Evolutionary conservation across 208 protist genomes (phyloP), one percentile per base, ranked within the genome.

Genomic region (Wallacemonas sp.): DNA sequence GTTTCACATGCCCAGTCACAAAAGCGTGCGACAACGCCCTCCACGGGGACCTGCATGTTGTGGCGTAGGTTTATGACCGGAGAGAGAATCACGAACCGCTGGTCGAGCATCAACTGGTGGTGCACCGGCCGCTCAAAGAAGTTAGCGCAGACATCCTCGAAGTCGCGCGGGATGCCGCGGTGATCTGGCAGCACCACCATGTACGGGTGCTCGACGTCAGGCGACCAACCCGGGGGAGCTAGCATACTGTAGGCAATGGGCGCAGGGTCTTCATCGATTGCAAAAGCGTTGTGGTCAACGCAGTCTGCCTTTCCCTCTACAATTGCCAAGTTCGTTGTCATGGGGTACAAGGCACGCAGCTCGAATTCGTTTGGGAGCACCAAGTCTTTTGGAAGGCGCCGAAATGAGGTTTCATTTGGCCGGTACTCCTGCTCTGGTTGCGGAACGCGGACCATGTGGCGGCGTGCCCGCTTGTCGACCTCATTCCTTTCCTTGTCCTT

Each of bases 131-230:
- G 72, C 63, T 95, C 86, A 72, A 95, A 95, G 46, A 95, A 92
- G 60, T 92, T 88, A 1, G 85, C 89, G 60, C 89, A 95, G 17
- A 95, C 83, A 63, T 95, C 89, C 60, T 92, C 89, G 76, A 95
- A 95, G 68, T 95, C 89, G 0, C 82, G 74, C 11, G 79, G 74
- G 46, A 91, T 68, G 27, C 89, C 89, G 17, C 86, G 58, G 60
- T 93, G 84, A 60, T 95, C 86, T 1, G 86, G 78, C 9, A 93
- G 72, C 6, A 92, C 85, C 16, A 95, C 81, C 80, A 95, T 87
- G 62, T 88, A 95, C 17, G 86, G 89, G 61, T 87, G 83, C 60
- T 88, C 80, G 19, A 70, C 24, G 19, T 85, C 76, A 19, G 74
- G 68, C 21, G 70, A 74, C 81, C 81, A 95, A 38, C 80, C 76